Conservation (phyloP, 305 asterid species). For the Rubia tinctorum region DNA sequence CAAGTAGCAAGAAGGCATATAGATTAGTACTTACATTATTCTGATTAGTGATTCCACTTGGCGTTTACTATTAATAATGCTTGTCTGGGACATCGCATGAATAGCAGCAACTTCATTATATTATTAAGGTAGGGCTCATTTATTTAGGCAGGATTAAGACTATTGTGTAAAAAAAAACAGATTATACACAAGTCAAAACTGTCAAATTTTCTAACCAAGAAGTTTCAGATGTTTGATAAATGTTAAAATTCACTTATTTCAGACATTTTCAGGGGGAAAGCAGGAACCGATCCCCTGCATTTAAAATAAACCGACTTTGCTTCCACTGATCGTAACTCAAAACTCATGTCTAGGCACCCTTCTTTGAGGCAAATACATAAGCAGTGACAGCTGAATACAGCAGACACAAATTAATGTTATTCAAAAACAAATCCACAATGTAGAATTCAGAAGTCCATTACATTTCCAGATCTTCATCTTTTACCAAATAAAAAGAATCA, state of each 20-base stretch:
- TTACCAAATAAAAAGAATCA: slow-evolving; percentile 9
- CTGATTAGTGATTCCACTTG: not conserved
- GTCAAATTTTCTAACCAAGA: no score
- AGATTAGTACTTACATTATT: not conserved
- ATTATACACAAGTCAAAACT: not conserved
- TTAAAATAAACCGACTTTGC: no score
- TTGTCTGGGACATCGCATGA: not conserved
- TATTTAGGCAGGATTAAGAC: not conserved
- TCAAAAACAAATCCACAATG: not conserved
- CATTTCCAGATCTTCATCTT: slow-evolving; percentile 5
- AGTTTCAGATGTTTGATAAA: no score
- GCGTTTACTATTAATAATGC: not conserved
- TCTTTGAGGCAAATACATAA: not conserved
- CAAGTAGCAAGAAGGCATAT: slow-evolving; percentile 3
- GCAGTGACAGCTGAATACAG: not conserved
- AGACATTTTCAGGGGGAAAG: no score
- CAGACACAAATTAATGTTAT: not conserved
- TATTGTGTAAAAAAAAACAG: not conserved
- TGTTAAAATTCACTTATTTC: no score
- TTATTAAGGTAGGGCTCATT: not conserved
- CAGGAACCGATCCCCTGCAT: no score
- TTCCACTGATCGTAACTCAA: no score
- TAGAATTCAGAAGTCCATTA: not conserved
- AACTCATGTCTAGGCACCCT: no score
- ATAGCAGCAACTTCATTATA: not conserved